A percentile compares a stretch with the other conserved stretches of the same genome.
phyloP scores from a whole-genome alignment of 1,284 basidiomycete species.

The Entoloma clypeatum region DNA sequence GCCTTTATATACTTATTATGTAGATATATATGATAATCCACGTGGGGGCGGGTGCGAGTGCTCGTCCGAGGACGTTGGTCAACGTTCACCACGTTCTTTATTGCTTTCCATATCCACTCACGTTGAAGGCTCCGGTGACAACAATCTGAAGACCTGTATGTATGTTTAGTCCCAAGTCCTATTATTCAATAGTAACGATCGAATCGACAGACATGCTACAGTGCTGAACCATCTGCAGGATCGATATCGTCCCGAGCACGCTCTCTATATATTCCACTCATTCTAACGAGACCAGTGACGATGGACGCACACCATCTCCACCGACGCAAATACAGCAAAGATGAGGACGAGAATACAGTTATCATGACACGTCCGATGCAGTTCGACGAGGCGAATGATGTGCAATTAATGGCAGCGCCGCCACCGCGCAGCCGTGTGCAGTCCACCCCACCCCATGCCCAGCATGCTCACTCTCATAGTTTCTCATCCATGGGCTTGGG shows the following conservation, averaged over 20 bases:
- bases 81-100: no score
- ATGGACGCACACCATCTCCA: constrained; percentile 26
- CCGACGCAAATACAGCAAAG: constrained; percentile 36
- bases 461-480: constrained; percentile 21
- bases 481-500: constrained; percentile 16
- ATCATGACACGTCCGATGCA: constrained; percentile 18
- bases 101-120: no score
- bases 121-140: no score
- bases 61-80: no score
- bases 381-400: constrained; percentile 15
- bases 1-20: not conserved
- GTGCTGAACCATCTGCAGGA: no score
- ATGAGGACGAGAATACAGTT: constrained; percentile 30
- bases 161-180: no score
- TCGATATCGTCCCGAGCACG: no score
- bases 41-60: no score
- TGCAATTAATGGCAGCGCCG: constrained; percentile 18
- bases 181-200: no score
- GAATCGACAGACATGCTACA: no score
- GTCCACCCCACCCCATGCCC: constrained; percentile 16
- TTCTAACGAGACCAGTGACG: constrained; percentile 13
- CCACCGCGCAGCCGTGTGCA: constrained; percentile 19
- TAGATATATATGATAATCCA: no score
- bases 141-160: no score
- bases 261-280: constrained; percentile 16